These are phyloP conservation scores for Tolypocladium inflatum DNA, from an alignment of 2,329 filamentous ascomycete genomes.

Conservation along the genomic window DNA sequence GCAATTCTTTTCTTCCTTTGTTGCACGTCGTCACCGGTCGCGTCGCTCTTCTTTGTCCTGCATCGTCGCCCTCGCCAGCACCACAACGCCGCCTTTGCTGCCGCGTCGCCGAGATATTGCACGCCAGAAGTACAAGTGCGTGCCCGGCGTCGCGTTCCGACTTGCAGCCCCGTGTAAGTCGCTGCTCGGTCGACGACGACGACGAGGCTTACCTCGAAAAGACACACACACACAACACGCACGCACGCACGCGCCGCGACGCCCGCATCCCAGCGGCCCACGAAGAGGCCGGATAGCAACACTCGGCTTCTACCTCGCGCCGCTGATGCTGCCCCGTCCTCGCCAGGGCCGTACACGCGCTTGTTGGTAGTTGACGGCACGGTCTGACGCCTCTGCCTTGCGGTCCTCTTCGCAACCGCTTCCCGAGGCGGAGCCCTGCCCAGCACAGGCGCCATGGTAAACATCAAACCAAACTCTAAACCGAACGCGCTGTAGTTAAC, in stretches of 20 bases:
- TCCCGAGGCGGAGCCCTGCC: background rate
- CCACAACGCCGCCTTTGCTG: constrained; percentile 2
- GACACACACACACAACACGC: background rate
- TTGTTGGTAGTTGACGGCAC: background rate
- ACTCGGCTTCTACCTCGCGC: constrained; percentile 2
- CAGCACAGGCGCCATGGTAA: constrained; percentile 6
- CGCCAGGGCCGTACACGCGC: background rate
- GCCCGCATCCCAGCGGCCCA: background rate
- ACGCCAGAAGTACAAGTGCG: background rate
- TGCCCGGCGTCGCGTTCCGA: constrained; percentile 5
- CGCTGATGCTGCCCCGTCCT: background rate
- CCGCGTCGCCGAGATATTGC: background rate
- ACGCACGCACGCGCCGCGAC: background rate
- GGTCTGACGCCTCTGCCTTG: background rate
- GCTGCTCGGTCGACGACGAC: constrained; percentile 1
- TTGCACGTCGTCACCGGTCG: constrained; percentile 15
- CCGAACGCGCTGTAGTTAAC: background rate
- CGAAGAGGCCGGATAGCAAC: background rate
- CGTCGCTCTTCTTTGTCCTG: constrained; percentile 10
- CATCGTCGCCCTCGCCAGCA: constrained; percentile 5
- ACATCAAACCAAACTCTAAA: background rate
- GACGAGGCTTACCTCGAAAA: background rate
- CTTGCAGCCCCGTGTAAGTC: constrained; percentile 22
- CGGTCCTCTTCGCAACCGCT: constrained; percentile 1
- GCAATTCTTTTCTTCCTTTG: constrained; percentile 17